Percentiles rank a stretch among this genome's conserved stretches.
phyloP scores from a whole-genome alignment of 352 stramenopile species.

The Globisporangium viniferum region DNA sequence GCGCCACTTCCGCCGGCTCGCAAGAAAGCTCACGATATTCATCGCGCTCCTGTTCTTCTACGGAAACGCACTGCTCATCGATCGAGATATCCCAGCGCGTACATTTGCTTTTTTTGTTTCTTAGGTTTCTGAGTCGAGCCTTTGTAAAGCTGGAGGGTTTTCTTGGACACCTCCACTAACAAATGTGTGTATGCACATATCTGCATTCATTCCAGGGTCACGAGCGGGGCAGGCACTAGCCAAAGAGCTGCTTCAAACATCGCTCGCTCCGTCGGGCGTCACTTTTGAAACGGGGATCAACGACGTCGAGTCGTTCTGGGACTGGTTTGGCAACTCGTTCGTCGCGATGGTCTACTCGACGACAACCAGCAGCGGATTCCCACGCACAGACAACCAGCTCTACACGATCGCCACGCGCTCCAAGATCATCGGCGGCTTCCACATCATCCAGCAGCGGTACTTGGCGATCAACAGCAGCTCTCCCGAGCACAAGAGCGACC shows the following conservation, averaged over 20 bases:
- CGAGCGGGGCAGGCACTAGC: conserved; percentile 42
- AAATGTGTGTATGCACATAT: background rate
- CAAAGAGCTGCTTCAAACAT: conserved; percentile 41
- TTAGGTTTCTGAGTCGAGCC: background rate
- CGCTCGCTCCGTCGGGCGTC: conserved; percentile 30
- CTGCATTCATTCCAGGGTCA: background rate
- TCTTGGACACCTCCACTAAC: background rate
- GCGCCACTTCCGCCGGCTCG: conserved; percentile 56
- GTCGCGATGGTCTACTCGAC: conserved; percentile 39
- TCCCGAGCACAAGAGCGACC: conserved; percentile 29
- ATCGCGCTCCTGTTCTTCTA: conserved; percentile 61
- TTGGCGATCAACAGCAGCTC: conserved; percentile 45
- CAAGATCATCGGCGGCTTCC: conserved; percentile 61
- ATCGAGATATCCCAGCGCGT: conserved; percentile 66
- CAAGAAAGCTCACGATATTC: conserved; percentile 55
- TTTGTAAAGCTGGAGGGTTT: background rate
- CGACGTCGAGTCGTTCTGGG: conserved; percentile 45
- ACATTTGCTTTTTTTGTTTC: conserved; percentile 17
- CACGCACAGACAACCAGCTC: conserved; percentile 17
- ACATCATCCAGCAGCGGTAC: conserved; percentile 54
- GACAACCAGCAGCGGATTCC: conserved; percentile 24
- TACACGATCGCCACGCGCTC: conserved; percentile 64
- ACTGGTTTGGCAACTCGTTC: conserved; percentile 61
- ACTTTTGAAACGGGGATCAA: conserved; percentile 38
- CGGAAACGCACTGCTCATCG: conserved; percentile 43